Evolutionary conservation across 306 rosid genomes (phyloP).

Genomic region (apple (Malus domestica)): ASM211411v1 NC_041799.1:39096501-39097000

Average conservation of each 20-base stretch:
- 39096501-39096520: constrained; percentile 20
- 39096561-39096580: background rate
- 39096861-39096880: no score
- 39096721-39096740: constrained; percentile 18
- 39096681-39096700: constrained; percentile 9
- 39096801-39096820: no score
- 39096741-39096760: background rate
- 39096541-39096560: background rate
- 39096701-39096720: constrained; percentile 21
- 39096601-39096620: constrained; percentile 42
- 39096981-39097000: constrained; percentile 23
- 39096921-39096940: no score
- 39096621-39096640: constrained; percentile 24
- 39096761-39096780: background rate
- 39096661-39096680: constrained; percentile 17
- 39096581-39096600: constrained; percentile 29
- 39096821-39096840: no score
- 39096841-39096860: no score
- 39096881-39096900: background rate
- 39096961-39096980: background rate
- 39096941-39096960: background rate
- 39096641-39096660: constrained; percentile 29
- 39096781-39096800: no score
- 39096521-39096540: background rate
- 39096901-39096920: background rate